phyloP scores from a whole-genome alignment of 257 asterid species.

The Nicotiana tabacum region DNA sequence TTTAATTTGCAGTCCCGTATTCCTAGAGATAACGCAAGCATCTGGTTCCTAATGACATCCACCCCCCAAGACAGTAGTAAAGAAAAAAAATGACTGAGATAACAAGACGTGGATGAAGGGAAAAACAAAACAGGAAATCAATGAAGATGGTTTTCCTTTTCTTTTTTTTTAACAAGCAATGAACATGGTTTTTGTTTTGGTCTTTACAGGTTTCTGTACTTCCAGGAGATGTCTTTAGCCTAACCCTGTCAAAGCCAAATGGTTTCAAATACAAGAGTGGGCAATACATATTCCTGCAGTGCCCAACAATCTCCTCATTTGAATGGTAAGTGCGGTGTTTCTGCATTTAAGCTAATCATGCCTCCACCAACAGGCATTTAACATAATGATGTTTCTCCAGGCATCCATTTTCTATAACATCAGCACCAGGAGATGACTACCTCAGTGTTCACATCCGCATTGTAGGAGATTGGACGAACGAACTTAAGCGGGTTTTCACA shows the following conservation, averaged over 20 bases:
- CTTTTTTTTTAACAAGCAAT: not conserved
- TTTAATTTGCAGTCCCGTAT: not conserved
- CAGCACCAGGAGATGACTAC: constrained; percentile 90
- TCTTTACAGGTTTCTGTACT: constrained; percentile 73
- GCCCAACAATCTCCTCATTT: constrained; percentile 79
- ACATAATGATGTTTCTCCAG: constrained; percentile 32
- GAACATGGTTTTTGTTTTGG: constrained; percentile 9
- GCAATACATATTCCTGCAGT: constrained; percentile 72
- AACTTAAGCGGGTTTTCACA: constrained; percentile 61
- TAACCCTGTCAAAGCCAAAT: constrained; percentile 75
- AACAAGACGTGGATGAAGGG: not conserved
- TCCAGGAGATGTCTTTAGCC: constrained; percentile 92
- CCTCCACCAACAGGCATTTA: not conserved
- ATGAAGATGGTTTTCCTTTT: constrained; percentile 1
- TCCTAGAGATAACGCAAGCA: not conserved
- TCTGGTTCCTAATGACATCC: not conserved
- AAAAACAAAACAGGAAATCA: not conserved
- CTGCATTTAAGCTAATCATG: not conserved
- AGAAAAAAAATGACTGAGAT: not conserved
- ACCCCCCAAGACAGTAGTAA: not conserved
- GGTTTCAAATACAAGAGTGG: constrained; percentile 90
- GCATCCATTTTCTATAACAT: constrained; percentile 97
- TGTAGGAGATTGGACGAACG: constrained; percentile 61
- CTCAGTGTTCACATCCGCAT: constrained; percentile 82
- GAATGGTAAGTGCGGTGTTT: constrained; percentile 52